phyloP scores from a whole-genome alignment of 352 stramenopile genomes.

The Phytopythium kandeliae region DNA sequence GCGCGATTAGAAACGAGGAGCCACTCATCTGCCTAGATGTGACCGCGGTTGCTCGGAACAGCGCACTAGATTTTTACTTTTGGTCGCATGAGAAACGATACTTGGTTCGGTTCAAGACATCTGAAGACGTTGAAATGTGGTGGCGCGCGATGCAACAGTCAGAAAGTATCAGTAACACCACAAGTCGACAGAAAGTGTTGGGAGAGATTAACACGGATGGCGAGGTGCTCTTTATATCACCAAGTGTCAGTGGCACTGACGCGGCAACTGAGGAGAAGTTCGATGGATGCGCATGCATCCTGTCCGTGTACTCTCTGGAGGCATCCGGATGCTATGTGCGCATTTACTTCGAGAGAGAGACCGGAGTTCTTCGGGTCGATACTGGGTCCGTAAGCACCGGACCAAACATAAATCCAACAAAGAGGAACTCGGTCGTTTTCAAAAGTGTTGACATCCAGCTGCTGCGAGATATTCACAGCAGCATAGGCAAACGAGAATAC shows the following conservation, averaged over 20 bases:
- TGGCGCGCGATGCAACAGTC: slow-evolving; percentile 49
- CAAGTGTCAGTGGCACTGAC: slow-evolving; percentile 5
- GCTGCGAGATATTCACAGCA: slow-evolving; percentile 14
- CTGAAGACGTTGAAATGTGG: slow-evolving; percentile 47
- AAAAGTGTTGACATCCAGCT: slow-evolving; percentile 55
- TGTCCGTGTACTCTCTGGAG: slow-evolving; percentile 73
- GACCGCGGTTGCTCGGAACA: slow-evolving; percentile 25
- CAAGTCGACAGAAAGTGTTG: slow-evolving; percentile 17
- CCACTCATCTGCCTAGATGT: slow-evolving; percentile 36
- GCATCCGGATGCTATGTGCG: slow-evolving; percentile 54
- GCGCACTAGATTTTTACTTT: slow-evolving; percentile 38
- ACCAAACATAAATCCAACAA: slow-evolving; percentile 54
- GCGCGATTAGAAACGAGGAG: slow-evolving; percentile 24
- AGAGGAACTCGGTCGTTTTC: slow-evolving; percentile 49
- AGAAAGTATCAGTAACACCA: slow-evolving; percentile 26
- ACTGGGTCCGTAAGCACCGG: slow-evolving; percentile 43
- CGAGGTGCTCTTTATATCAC: slow-evolving; percentile 28
- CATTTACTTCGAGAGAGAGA: slow-evolving; percentile 68
- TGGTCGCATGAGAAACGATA: slow-evolving; percentile 37
- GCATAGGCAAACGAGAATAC: not conserved
- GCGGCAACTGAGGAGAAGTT: slow-evolving; percentile 6
- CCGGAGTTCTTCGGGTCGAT: slow-evolving; percentile 59
- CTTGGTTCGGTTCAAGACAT: slow-evolving; percentile 17
- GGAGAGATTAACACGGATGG: slow-evolving; percentile 8
- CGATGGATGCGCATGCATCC: slow-evolving; percentile 54